Percentiles rank a stretch among this genome's conserved stretches.
Evolutionary conservation across 139 green algal genomes (phyloP).

Genomic region (Axilococcus clingmanii): DNA sequence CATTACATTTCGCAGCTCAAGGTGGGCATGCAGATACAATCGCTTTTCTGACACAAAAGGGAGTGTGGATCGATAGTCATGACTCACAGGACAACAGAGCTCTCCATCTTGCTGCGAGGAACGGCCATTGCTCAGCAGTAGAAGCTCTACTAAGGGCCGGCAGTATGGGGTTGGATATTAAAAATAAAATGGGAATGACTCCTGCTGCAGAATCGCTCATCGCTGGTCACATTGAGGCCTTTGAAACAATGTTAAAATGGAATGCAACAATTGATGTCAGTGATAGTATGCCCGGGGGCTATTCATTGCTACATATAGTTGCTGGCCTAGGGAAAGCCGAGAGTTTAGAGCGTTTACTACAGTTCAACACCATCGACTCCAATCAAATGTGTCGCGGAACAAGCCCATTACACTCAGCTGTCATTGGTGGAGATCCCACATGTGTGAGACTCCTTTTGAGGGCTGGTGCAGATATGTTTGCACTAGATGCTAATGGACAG

Average conservation of each 20-base stretch:
- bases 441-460: background rate
- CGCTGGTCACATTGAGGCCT: slow-evolving; percentile 4
- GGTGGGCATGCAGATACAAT: slow-evolving; percentile 17
- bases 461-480: background rate
- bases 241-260: slow-evolving; percentile 5
- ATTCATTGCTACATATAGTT: too few species aligned
- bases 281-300: too few species aligned
- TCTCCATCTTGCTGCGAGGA: slow-evolving; percentile 54
- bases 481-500: background rate
- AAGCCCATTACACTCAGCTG: slow-evolving; percentile 5
- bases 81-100: slow-evolving; percentile 44
- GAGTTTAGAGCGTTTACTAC: too few species aligned
- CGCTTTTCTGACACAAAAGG: slow-evolving; percentile 36
- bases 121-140: background rate
- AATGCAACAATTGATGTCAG: too few species aligned
- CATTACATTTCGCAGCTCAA: slow-evolving; percentile 53
- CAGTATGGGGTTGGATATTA: background rate
- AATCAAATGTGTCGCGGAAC: too few species aligned
- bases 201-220: slow-evolving; percentile 2
- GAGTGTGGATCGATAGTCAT: slow-evolving; percentile 43
- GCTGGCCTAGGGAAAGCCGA: too few species aligned
- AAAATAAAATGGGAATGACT: background rate
- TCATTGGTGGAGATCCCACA: background rate
- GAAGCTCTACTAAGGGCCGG: slow-evolving; percentile 2
- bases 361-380: too few species aligned